Percentiles rank a stretch among this genome's conserved stretches.
Evolutionary conservation across 257 asterid species (phyloP).

Genomic region (Perilla frutescens): DNA sequence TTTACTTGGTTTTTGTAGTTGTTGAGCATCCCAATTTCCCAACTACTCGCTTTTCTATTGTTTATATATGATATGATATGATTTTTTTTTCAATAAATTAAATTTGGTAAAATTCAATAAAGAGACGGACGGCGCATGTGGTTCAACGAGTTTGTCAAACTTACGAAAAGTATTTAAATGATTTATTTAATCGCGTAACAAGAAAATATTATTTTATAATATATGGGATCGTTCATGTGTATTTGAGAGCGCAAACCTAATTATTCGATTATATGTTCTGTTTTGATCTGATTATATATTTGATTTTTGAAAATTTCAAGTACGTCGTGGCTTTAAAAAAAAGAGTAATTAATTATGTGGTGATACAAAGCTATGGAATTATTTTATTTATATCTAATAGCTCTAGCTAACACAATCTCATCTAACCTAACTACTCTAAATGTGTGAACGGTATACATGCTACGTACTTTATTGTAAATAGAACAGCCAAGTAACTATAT

Average conservation of each 20-base stretch:
- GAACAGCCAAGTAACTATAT: too few relatives aligned
- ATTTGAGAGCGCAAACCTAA: background rate
- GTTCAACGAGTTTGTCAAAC: background rate
- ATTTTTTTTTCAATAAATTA: too few relatives aligned
- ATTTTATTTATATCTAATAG: background rate
- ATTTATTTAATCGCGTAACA: background rate
- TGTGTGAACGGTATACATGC: too few relatives aligned
- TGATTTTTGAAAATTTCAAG: background rate
- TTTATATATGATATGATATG: background rate
- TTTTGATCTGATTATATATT: background rate
- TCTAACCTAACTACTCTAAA: background rate
- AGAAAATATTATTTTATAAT: too few relatives aligned
- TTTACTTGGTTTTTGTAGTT: constrained; percentile 16
- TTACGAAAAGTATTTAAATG: background rate
- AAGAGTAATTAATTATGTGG: background rate
- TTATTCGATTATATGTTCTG: background rate
- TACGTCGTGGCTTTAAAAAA: background rate
- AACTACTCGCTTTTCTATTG: constrained; percentile 21
- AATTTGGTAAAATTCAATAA: too few relatives aligned
- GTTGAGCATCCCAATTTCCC: background rate
- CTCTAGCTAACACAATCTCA: background rate
- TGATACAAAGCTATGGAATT: background rate
- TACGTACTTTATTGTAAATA: too few relatives aligned
- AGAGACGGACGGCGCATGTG: background rate
- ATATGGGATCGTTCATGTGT: too few relatives aligned